Percentiles rank a stretch among this genome's conserved stretches.
phyloP scores from a whole-genome alignment of 257 asterid genomes.

The Solanum megistacrolobum region DNA sequence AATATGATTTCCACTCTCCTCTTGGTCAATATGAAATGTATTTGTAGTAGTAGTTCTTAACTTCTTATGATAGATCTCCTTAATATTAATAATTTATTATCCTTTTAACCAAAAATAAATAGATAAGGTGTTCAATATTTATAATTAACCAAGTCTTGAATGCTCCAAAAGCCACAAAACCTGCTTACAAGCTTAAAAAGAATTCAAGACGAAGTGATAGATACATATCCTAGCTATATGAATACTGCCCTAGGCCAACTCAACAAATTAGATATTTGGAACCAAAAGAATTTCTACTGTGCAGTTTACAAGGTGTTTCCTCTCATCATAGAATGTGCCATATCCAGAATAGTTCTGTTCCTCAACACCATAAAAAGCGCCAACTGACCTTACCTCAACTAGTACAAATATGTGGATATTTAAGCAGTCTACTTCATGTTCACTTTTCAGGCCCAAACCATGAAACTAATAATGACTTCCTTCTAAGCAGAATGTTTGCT shows the following conservation, averaged over 20 bases:
- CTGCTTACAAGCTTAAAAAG: not conserved
- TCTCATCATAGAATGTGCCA: not conserved
- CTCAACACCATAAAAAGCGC: not conserved
- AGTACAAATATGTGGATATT: not conserved
- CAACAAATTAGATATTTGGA: not conserved
- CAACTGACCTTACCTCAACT: not conserved
- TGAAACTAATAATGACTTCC: not conserved
- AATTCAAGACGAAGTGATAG: not conserved
- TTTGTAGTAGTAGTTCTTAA: not conserved
- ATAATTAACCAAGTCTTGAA: not conserved
- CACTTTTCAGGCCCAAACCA: not conserved
- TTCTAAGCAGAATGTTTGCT: not conserved
- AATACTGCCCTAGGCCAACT: not conserved
- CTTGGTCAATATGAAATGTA: not conserved
- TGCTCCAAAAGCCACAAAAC: not conserved
- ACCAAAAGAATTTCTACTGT: not conserved
- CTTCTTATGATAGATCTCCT: not conserved
- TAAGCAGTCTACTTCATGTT: not conserved
- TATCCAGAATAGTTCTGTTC: not conserved
- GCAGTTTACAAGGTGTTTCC: not conserved
- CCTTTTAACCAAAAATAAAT: not conserved
- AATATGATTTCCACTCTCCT: not conserved
- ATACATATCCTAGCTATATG: not conserved
- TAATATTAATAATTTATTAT: not conserved
- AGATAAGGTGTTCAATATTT: not conserved